Percentiles rank a stretch among this genome's conserved stretches.
Conservation (phyloP, 2,329 filamentous ascomycete species). For the Colletotrichum costaricense region DNA sequence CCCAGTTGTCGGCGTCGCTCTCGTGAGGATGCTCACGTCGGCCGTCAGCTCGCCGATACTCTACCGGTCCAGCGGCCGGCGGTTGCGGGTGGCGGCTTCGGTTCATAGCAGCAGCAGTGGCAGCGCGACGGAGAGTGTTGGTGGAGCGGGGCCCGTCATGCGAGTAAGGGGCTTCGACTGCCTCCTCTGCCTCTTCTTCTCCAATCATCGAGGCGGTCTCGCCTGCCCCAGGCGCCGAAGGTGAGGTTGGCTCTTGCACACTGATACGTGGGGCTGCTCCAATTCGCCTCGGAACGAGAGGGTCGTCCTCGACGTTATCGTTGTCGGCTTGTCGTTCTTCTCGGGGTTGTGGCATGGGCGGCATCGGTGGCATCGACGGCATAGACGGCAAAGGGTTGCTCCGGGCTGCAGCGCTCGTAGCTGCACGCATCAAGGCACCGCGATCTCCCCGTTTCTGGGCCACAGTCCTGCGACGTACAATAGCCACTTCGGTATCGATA, state of each 20-base stretch:
- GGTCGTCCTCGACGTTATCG: slow-evolving; percentile 58
- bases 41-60: slow-evolving; percentile 77
- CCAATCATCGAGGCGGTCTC: slow-evolving; percentile 63
- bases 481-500: slow-evolving; percentile 81
- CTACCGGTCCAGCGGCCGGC: slow-evolving; percentile 62
- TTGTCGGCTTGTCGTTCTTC: slow-evolving; percentile 39
- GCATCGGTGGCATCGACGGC: slow-evolving; percentile 40
- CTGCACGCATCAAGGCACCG: slow-evolving; percentile 59
- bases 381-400: slow-evolving; percentile 40
- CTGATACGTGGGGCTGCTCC: slow-evolving; percentile 45
- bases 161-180: slow-evolving; percentile 76
- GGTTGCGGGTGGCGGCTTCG: slow-evolving; percentile 73
- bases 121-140: slow-evolving; percentile 77
- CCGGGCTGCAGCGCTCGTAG: slow-evolving; percentile 51
- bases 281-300: slow-evolving; percentile 63
- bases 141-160: slow-evolving; percentile 78
- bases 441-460: slow-evolving; percentile 67
- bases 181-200: slow-evolving; percentile 66
- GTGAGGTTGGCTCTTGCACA: slow-evolving; percentile 33
- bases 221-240: slow-evolving; percentile 45
- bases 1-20: slow-evolving; percentile 90
- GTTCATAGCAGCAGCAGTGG: slow-evolving; percentile 80
- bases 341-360: slow-evolving; percentile 38
- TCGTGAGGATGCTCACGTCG: slow-evolving; percentile 82
- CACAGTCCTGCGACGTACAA: slow-evolving; percentile 80